phyloP scores from a whole-genome alignment of 1,284 basidiomycete genomes.

The Irpex rosettiformis region DNA sequence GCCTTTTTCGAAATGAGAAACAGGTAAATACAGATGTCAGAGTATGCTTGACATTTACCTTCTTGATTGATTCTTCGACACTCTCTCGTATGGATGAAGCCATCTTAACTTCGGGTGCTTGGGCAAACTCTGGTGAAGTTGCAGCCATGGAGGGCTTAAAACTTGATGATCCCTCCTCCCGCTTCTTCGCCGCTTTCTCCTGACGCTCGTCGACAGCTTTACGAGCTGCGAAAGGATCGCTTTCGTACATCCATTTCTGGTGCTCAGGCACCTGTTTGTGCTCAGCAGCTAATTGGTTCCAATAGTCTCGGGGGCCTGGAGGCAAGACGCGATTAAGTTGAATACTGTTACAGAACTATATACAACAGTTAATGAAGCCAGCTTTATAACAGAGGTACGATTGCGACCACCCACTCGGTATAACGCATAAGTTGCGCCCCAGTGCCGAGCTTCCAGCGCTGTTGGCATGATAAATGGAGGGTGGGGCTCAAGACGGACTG shows the following conservation, averaged over 20 bases:
- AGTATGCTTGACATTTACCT: conserved; percentile 38
- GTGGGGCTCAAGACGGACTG: conserved; percentile 71
- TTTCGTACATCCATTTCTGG: conserved; percentile 81
- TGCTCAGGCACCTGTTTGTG: conserved; percentile 68
- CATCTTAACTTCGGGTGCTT: conserved; percentile 86
- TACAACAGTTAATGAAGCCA: background rate
- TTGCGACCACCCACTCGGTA: conserved; percentile 64
- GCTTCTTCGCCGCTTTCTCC: conserved; percentile 46
- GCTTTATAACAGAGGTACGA: background rate
- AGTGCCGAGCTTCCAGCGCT: conserved; percentile 78
- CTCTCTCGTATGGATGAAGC: conserved; percentile 71
- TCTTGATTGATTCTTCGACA: conserved; percentile 82
- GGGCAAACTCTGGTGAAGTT: conserved; percentile 51
- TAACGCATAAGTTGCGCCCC: conserved; percentile 84
- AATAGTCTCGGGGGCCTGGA: conserved; percentile 80
- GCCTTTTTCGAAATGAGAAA: conserved; percentile 34
- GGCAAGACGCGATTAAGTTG: conserved; percentile 79
- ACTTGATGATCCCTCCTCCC: conserved; percentile 26
- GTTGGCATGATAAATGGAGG: conserved; percentile 61
- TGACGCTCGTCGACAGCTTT: conserved; percentile 67
- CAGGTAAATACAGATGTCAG: background rate
- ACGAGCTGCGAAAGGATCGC: conserved; percentile 79
- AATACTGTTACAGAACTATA: conserved; percentile 76
- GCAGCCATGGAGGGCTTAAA: conserved; percentile 12
- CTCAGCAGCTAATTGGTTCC: conserved; percentile 71